Percentiles rank a stretch among this genome's conserved stretches.
These are phyloP conservation scores for Cordyceps farinosa DNA, from an alignment of 2,329 filamentous ascomycete genomes.

Conservation along the genomic window DNA sequence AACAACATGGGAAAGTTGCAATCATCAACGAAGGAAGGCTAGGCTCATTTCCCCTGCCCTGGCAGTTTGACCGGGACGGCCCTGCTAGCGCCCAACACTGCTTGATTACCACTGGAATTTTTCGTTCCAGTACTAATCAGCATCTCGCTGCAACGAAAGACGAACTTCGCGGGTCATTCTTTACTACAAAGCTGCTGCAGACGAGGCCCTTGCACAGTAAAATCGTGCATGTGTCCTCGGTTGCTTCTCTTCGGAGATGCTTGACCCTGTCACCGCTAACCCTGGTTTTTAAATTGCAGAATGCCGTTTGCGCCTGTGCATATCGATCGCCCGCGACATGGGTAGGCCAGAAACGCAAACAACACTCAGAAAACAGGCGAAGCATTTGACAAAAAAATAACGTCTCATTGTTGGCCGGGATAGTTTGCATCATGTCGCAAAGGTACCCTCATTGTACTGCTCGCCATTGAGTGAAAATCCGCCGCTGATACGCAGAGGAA, in stretches of 20 bases:
- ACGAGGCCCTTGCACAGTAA: background rate
- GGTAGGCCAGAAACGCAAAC: background rate
- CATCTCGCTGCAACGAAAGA: no score
- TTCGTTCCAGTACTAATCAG: no score
- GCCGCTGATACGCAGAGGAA: background rate
- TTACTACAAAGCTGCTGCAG: background rate
- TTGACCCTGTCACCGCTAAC: background rate
- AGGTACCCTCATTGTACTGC: background rate
- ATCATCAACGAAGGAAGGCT: background rate
- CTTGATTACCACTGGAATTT: no score
- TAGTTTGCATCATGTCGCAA: background rate
- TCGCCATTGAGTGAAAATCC: background rate
- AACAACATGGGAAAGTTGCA: background rate
- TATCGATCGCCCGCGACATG: background rate
- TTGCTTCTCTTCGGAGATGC: no score
- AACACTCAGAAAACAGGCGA: background rate
- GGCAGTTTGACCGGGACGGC: background rate
- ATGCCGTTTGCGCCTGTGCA: background rate
- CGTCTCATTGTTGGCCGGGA: background rate
- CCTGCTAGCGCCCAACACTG: background rate
- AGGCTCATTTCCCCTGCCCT: conserved; percentile 9
- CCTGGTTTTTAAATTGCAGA: background rate
- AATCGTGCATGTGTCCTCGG: no score
- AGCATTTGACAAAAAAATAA: background rate
- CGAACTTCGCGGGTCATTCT: background rate